Percentiles rank a stretch among this genome's conserved stretches.
Evolutionary conservation across 306 rosid species (phyloP).

Genomic region (Gynostemma pentaphyllum): DNA sequence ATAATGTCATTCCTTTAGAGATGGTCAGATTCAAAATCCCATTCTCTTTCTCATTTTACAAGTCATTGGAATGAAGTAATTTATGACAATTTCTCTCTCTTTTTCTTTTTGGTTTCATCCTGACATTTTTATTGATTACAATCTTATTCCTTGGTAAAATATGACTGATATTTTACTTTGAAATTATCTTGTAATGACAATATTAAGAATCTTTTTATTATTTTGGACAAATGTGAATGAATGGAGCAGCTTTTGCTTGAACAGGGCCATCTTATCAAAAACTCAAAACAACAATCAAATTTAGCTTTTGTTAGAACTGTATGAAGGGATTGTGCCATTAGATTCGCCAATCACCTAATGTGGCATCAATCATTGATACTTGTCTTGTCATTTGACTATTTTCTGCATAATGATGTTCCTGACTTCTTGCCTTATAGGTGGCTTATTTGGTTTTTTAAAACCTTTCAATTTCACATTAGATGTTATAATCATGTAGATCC

Average conservation of each 20-base stretch:
- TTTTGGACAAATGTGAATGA: neutral
- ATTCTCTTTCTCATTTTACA: neutral
- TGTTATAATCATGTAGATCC: constrained; percentile 8
- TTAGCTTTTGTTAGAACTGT: neutral
- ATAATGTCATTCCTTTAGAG: neutral
- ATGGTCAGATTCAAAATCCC: neutral
- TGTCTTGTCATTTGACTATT: neutral
- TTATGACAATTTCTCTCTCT: neutral
- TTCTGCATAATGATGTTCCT: constrained; percentile 18
- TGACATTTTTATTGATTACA: neutral
- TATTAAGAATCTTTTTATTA: no score
- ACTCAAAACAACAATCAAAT: neutral
- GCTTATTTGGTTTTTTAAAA: constrained; percentile 12
- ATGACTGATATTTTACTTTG: neutral
- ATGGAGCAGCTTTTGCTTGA: neutral
- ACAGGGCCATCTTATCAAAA: neutral
- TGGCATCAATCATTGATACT: neutral
- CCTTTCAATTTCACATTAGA: constrained; percentile 18
- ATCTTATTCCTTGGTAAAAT: neutral
- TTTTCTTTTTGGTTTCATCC: neutral
- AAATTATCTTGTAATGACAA: no score
- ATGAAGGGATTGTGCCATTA: neutral
- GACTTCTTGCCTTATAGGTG: constrained; percentile 18
- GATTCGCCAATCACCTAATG: neutral
- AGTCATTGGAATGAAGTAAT: neutral